Evolutionary conservation across 2,329 filamentous ascomycete genomes (phyloP), one percentile per base, ranked within the genome.

Genomic region (Penicillium italicum): DNA sequence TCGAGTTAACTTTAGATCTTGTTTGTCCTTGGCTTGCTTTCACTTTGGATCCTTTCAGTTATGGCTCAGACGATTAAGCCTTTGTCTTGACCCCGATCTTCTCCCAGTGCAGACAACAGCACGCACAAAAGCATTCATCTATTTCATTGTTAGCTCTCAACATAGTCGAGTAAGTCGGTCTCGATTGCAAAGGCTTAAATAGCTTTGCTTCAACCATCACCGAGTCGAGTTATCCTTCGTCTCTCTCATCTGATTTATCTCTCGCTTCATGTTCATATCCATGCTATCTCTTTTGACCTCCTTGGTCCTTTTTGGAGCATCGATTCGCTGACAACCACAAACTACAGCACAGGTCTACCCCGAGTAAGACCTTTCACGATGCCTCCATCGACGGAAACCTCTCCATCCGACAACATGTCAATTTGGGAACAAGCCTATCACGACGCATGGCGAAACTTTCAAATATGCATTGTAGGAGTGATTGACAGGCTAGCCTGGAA

Each of bases 381-480:
- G 47, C 4, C 36, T 24, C n/a, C 4, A 9, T 2, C 34, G 11
- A 8, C 16, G 3, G 4, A 8, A 3, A 8, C 24, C 30, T 14
- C 20, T n/a, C 10, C 8, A 12, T 5, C 22, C 5, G 4, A 20
- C 20, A 22, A 3, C 8, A 2, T 34, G 2, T 18, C 38, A 0
- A 44, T 7, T 6, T 43, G 28, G 38, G 48, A 50, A 8, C 22
- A 20, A n/a, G 48, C 20, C 7, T 44, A 50, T 5, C 30, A 44
- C 2, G 10, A 50, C 2, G 48, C 37, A 22, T 43, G 38, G 38
- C 11, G 31, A 1, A 20, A 36, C 3, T 44, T 31, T 2, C 38
- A 43, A 5, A 5, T 5, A 1, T 2, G 5, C 16, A 24, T 34
- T 4, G 10, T 14, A 1, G 30, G 41, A 3, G 6, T 34, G 3